phyloP scores from a whole-genome alignment of 225 moss, liverwort and hornwort species.

The Antitrichia curtipendula region DNA sequence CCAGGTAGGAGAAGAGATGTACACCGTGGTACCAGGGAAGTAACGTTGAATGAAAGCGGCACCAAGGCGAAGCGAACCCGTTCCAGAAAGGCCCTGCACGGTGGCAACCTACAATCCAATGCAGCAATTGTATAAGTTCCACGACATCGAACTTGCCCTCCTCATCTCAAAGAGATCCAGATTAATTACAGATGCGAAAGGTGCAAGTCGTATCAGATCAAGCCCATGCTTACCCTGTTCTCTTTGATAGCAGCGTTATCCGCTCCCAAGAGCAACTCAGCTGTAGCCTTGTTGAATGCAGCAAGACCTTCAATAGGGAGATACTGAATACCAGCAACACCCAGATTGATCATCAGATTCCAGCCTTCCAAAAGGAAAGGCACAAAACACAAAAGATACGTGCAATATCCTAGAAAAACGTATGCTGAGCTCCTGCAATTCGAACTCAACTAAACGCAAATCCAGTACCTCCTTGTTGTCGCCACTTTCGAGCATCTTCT shows the following conservation, averaged over 20 bases:
- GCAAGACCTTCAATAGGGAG: slow-evolving; percentile 91
- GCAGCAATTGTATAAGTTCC: not conserved
- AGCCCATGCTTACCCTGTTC: slow-evolving; percentile 43
- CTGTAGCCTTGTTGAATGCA: slow-evolving; percentile 92
- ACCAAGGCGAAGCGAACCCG: slow-evolving; percentile 77
- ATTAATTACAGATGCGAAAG: not conserved
- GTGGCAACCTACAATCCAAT: slow-evolving; percentile 58
- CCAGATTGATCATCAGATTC: not conserved
- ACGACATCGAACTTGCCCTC: not conserved
- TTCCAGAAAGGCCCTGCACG: slow-evolving; percentile 89
- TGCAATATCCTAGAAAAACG: not conserved
- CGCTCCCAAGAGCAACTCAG: slow-evolving; percentile 78
- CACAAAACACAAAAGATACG: not conserved
- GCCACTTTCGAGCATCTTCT: slow-evolving; percentile 73
- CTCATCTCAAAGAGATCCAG: not conserved
- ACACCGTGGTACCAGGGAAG: slow-evolving; percentile 59
- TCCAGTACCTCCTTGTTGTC: slow-evolving; percentile 88
- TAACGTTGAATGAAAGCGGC: slow-evolving; percentile 88
- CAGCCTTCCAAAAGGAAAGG: not conserved
- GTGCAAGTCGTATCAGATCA: not conserved
- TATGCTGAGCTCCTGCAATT: not conserved
- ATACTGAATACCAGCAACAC: slow-evolving; percentile 38
- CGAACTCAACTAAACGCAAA: not conserved
- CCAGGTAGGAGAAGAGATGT: slow-evolving; percentile 91
- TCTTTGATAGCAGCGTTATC: slow-evolving; percentile 73